Evolutionary conservation across 306 rosid genomes (phyloP).

Genomic region (Oemleria cerasiformis): DNA sequence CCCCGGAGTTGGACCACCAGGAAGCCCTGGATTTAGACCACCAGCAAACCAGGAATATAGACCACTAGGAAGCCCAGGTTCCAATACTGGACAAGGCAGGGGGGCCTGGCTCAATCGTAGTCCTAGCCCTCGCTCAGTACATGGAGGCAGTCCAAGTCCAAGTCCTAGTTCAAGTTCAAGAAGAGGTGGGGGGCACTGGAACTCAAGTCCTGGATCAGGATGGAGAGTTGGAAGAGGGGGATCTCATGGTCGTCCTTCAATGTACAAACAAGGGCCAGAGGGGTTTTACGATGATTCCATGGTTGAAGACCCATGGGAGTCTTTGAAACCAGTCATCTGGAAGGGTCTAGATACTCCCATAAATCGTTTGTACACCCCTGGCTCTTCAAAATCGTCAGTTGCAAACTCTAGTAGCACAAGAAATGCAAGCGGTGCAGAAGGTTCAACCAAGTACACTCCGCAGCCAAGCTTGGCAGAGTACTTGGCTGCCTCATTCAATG

Average conservation of each 20-base stretch:
- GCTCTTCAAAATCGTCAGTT: slow-evolving; percentile 33
- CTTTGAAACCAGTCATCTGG: slow-evolving; percentile 53
- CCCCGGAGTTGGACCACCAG: slow-evolving; percentile 4
- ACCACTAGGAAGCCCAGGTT: slow-evolving; percentile 27
- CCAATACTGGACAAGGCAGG: slow-evolving; percentile 37
- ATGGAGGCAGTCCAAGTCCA: slow-evolving; percentile 40
- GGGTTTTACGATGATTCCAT: slow-evolving; percentile 58
- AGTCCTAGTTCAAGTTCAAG: slow-evolving; percentile 38
- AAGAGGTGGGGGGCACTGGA: slow-evolving; percentile 48
- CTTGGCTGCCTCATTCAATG: slow-evolving; percentile 61
- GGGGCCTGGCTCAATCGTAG: slow-evolving; percentile 35
- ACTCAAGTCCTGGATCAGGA: slow-evolving; percentile 41
- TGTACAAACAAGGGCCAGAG: slow-evolving; percentile 30
- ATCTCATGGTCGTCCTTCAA: slow-evolving; percentile 35
- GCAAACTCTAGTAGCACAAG: slow-evolving; percentile 32
- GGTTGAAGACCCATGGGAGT: slow-evolving; percentile 92
- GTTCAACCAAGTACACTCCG: slow-evolving; percentile 31
- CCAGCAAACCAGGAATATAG: not conserved
- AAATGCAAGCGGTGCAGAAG: slow-evolving; percentile 34
- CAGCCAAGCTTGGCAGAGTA: slow-evolving; percentile 80
- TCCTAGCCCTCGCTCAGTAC: slow-evolving; percentile 43
- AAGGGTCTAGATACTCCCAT: slow-evolving; percentile 18
- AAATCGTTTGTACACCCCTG: slow-evolving; percentile 12
- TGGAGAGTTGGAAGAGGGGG: slow-evolving; percentile 51
- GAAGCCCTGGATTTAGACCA: not conserved